Evolutionary conservation across 148 eudicot species (phyloP).

Genomic region (Limonium bicolor): DNA sequence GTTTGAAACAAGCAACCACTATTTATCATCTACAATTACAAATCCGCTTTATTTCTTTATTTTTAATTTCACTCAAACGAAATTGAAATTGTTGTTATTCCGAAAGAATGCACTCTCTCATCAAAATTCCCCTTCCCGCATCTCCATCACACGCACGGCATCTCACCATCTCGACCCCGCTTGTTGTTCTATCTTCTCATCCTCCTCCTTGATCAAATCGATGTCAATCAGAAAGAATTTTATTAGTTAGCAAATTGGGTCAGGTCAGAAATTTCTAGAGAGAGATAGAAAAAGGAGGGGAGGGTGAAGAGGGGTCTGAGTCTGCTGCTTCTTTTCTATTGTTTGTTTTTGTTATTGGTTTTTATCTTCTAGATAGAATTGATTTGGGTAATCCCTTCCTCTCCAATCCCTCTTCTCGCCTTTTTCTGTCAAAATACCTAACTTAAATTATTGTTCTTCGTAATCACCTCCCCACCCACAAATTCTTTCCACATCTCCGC

Average conservation of each 20-base stretch:
- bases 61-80: neutral
- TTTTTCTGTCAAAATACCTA: neutral
- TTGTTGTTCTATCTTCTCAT: neutral
- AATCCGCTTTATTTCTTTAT: slow-evolving; percentile 1
- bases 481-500: neutral
- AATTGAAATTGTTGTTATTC: slow-evolving; percentile 1
- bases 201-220: neutral
- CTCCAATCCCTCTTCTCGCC: neutral
- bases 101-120: neutral
- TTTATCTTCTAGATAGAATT: too few species aligned
- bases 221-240: neutral
- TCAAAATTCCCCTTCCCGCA: neutral
- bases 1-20: slow-evolving; percentile 3
- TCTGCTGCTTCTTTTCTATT: too few species aligned
- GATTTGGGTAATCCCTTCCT: neutral
- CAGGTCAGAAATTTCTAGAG: slow-evolving; percentile 3
- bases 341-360: too few species aligned
- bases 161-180: neutral
- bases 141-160: slow-evolving; percentile 5
- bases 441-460: neutral
- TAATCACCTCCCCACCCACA: neutral
- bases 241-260: neutral
- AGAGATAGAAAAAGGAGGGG: neutral
- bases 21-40: neutral
- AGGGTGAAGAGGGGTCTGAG: too few species aligned